Percentiles rank a stretch among this genome's conserved stretches.
Evolutionary conservation across 2,329 filamentous ascomycete species (phyloP).

Genomic region (Aciculosporium take): DNA sequence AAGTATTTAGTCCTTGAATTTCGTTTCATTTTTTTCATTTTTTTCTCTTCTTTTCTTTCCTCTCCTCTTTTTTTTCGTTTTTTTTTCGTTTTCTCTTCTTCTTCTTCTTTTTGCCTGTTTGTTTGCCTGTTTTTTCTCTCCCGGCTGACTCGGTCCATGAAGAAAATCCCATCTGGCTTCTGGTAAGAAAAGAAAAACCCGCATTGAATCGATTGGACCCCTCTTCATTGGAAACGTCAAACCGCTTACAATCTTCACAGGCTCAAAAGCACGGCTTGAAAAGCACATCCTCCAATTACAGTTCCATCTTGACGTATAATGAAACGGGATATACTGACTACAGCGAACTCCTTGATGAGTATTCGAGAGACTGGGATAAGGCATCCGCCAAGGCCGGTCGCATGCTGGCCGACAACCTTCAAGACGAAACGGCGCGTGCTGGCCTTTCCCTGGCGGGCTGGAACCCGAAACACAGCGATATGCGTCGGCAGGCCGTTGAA

Average conservation of each 20-base stretch:
- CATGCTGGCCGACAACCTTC: slow-evolving; percentile 43
- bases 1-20: no score
- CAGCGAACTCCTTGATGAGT: slow-evolving; percentile 32
- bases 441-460: slow-evolving; percentile 47
- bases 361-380: slow-evolving; percentile 28
- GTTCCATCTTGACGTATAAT: slow-evolving; percentile 44
- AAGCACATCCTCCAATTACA: slow-evolving; percentile 44
- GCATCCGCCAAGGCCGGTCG: slow-evolving; percentile 39
- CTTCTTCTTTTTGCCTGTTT: no score
- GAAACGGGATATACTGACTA: slow-evolving; percentile 40
- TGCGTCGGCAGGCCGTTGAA: slow-evolving; percentile 44
- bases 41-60: no score
- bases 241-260: slow-evolving; percentile 3
- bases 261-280: slow-evolving; percentile 43
- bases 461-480: slow-evolving; percentile 39
- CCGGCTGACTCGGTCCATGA: slow-evolving; percentile 6
- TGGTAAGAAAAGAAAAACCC: slow-evolving; percentile 16
- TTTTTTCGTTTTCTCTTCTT: no score
- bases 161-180: slow-evolving; percentile 49
- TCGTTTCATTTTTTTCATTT: no score
- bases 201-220: not conserved
- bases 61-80: not conserved
- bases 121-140: no score
- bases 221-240: not conserved
- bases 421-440: slow-evolving; percentile 45